A percentile compares a stretch with the other conserved stretches of the same genome.
These are phyloP conservation scores for Debaryomyces robertsiae DNA, from an alignment of 1,139 yeast genomes.

Conservation along the genomic window DNA sequence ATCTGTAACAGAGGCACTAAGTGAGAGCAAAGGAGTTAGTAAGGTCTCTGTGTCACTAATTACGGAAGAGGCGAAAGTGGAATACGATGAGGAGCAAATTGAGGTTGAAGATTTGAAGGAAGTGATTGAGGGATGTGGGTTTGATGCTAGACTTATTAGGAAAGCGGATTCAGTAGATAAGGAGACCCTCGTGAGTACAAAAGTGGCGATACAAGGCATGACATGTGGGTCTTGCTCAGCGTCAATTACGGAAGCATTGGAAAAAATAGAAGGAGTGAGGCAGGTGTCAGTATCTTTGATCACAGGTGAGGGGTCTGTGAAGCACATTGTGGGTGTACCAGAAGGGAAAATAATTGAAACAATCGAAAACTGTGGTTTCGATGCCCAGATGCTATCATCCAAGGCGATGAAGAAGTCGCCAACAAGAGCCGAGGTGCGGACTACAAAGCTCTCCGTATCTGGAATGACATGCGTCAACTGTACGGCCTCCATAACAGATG, in stretches of 20 bases:
- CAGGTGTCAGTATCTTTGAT: conserved; percentile 36
- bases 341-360: conserved; percentile 20
- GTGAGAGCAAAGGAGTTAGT: conserved; percentile 25
- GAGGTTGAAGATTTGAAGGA: conserved; percentile 18
- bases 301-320: conserved; percentile 37
- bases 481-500: conserved; percentile 60
- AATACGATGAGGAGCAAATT: conserved; percentile 18
- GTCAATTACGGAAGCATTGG: conserved; percentile 34
- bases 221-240: conserved; percentile 48
- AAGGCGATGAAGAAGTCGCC: not conserved
- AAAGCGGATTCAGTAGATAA: not conserved
- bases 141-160: conserved; percentile 26
- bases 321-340: conserved; percentile 12
- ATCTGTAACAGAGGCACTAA: conserved; percentile 30
- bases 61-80: conserved; percentile 38
- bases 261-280: conserved; percentile 25
- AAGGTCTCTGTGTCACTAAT: conserved; percentile 35
- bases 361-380: conserved; percentile 46
- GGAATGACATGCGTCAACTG: conserved; percentile 96
- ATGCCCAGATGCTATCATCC: conserved; percentile 23
- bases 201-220: conserved; percentile 29
- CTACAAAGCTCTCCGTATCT: conserved; percentile 36
- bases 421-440: not conserved
- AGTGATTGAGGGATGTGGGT: conserved; percentile 40
- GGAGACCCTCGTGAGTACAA: conserved; percentile 13